Evolutionary conservation across 192 early-diverging fungal genomes (phyloP).

Genomic region (Coemansia aciculifera): DNA sequence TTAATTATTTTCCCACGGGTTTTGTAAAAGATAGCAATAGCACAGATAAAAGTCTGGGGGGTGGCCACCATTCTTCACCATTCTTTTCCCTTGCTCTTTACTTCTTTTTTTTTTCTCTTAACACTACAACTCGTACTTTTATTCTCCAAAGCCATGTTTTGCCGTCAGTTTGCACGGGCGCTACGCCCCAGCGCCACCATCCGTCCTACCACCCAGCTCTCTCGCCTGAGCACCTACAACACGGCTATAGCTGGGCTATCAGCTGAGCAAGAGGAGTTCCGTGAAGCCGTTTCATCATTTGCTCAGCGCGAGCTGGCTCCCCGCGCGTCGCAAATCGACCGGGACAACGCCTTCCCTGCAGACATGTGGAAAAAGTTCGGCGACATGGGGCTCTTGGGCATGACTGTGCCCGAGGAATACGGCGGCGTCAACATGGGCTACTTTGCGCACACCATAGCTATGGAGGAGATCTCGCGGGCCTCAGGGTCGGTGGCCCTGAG

Average conservation of each 20-base stretch:
- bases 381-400: constrained; percentile 90
- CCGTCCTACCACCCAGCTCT: neutral
- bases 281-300: constrained; percentile 72
- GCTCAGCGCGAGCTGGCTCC: constrained; percentile 79
- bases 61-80: too few relatives aligned
- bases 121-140: neutral
- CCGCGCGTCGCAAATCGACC: constrained; percentile 79
- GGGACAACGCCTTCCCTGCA: constrained; percentile 84
- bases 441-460: constrained; percentile 83
- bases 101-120: neutral
- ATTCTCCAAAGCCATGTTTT: neutral
- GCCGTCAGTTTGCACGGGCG: constrained; percentile 5
- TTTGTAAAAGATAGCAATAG: neutral
- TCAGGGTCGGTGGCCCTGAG: constrained; percentile 88
- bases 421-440: constrained; percentile 90
- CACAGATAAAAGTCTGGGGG: neutral
- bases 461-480: constrained; percentile 91
- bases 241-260: constrained; percentile 73
- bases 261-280: constrained; percentile 71
- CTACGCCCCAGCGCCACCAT: neutral
- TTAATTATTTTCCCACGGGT: neutral
- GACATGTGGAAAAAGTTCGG: constrained; percentile 98
- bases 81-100: neutral
- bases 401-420: constrained; percentile 85
- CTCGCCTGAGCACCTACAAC: constrained; percentile 65